Base-by-base conservation (phyloP, 2,329 filamentous ascomycete genomes). In the Sclerotinia spermophila region DNA sequence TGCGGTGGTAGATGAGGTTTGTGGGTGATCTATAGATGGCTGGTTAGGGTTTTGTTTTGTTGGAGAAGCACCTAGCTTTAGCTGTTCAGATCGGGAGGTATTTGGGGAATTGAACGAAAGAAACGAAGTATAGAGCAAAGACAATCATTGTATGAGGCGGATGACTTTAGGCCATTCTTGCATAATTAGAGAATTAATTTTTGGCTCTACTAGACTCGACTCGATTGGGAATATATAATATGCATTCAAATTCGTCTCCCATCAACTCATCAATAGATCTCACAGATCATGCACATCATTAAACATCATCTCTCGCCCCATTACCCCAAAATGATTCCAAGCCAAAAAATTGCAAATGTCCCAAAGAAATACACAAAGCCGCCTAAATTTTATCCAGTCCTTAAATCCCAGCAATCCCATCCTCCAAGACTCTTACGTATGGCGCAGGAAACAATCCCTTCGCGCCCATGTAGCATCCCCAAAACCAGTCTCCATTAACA, bases 401-500 rank as follows among this genome's bases (percentile, higher is more conserved):
- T 24, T 42, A 66, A 30, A 53, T 30, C 17, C 45, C 45, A 40
- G 62, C n/a, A 42, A 44, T 51, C 6, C 45, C 53, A 19, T 55
- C 70, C 61, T 75, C 74, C 59, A 86, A 73, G 40, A 89, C 77
- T 74, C 83, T 83, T 38, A 94, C 92, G 84, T 95, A 95, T 11
- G 88, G 86, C 10, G 90, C 89, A 6, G 94, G 94, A 78, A 97
- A 96, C 74, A 97, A 77, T 0, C 93, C 94, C 75, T 88, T 89
- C 35, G 82, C 83, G 0, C 93, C 94, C 82, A 93, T 94, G 83
- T 97, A 97, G 40, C 89, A 89, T 0, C 95, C 95, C 82, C 90
- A 91, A 77, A 87, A 94, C 94, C 94, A 98, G 79, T 97, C 94
- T 27, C 90, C 92, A 79, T 97, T 97, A 62, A 96, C 88, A 79